Conservation (phyloP, 2,329 filamentous ascomycete genomes). For the Alternaria panax region DNA sequence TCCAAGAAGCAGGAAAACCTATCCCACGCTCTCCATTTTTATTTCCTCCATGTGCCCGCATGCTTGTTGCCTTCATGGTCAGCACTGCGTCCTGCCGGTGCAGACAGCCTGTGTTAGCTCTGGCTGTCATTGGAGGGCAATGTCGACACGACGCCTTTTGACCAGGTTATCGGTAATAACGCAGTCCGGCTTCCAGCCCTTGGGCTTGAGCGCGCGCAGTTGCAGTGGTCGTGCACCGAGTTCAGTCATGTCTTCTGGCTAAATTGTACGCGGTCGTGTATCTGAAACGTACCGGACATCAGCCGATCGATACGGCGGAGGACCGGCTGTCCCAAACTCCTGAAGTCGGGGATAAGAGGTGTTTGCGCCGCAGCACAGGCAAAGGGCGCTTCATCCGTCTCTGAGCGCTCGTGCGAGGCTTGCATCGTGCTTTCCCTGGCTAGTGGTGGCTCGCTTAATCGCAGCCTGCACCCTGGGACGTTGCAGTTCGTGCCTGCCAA, state of each 20-base stretch:
- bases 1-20: slow-evolving; percentile 1
- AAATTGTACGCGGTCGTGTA: slow-evolving; percentile 7
- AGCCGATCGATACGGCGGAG: slow-evolving; percentile 13
- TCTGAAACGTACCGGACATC: slow-evolving; percentile 17
- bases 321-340: not conserved
- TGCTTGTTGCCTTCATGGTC: not conserved
- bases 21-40: slow-evolving; percentile 5
- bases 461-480: slow-evolving; percentile 5
- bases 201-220: slow-evolving; percentile 1
- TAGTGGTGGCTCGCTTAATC: slow-evolving; percentile 16
- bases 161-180: slow-evolving; percentile 14
- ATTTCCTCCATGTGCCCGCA: slow-evolving; percentile 2
- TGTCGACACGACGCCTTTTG: slow-evolving; percentile 6
- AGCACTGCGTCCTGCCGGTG: slow-evolving; percentile 6
- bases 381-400: slow-evolving; percentile 14
- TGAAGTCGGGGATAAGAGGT: slow-evolving; percentile 7
- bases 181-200: not conserved
- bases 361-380: slow-evolving; percentile 11
- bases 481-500: slow-evolving; percentile 11
- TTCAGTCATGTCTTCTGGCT: slow-evolving; percentile 17
- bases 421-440: slow-evolving; percentile 1
- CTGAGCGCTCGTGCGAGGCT: slow-evolving; percentile 11
- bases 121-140: not conserved
- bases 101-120: slow-evolving; percentile 8
- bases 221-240: not conserved